Conservation (phyloP, 164 flowering plant species). For the Liquidambar formosana region DNA sequence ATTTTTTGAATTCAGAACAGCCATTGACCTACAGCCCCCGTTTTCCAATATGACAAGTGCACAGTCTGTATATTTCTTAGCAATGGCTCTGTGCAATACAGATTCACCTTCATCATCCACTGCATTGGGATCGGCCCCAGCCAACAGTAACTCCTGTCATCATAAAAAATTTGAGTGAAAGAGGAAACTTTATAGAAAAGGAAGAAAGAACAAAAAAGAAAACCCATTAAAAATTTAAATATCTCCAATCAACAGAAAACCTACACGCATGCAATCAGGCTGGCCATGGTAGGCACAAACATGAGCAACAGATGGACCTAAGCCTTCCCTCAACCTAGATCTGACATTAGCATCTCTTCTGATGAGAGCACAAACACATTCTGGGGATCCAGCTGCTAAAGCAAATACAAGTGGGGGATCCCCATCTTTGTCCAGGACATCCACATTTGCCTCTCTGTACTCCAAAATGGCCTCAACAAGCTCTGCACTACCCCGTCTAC, state of each 20-base stretch:
- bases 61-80: slow-evolving; percentile 93
- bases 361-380: slow-evolving; percentile 83
- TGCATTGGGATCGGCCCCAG: slow-evolving; percentile 98
- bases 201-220: neutral
- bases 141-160: slow-evolving; percentile 81
- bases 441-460: slow-evolving; percentile 75
- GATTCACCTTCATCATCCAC: slow-evolving; percentile 98
- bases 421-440: slow-evolving; percentile 90
- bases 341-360: slow-evolving; percentile 76
- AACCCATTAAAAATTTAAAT: neutral
- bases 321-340: slow-evolving; percentile 81
- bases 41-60: slow-evolving; percentile 86
- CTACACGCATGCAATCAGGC: slow-evolving; percentile 98
- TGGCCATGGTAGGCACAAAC: slow-evolving; percentile 99
- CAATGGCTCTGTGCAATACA: slow-evolving; percentile 87
- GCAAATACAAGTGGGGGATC: slow-evolving; percentile 99
- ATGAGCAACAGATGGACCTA: slow-evolving; percentile 97
- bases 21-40: slow-evolving; percentile 96
- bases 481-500: slow-evolving; percentile 83
- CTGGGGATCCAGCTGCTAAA: slow-evolving; percentile 97
- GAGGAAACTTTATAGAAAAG: neutral
- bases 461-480: slow-evolving; percentile 84
- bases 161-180: slow-evolving; percentile 11
- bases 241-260: slow-evolving; percentile 23
- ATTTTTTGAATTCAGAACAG: slow-evolving; percentile 64